phyloP scores from a whole-genome alignment of 768 basidiomycete genomes.

The Trametes cubensis region DNA sequence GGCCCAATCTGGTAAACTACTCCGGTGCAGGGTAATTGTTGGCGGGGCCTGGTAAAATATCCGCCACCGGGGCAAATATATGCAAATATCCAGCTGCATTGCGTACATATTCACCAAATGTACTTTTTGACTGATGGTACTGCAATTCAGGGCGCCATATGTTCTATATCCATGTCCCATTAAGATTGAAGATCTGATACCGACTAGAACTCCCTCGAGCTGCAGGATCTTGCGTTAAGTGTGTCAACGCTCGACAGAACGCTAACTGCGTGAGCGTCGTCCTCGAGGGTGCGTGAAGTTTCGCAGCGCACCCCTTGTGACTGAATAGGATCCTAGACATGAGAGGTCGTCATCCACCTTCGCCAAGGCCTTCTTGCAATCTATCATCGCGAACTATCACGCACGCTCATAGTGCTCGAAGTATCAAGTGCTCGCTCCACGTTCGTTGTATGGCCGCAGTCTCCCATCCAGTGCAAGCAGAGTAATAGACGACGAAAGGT shows the following conservation, averaged over 20 bases:
- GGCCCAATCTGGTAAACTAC: too few relatives aligned
- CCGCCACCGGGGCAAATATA: too few relatives aligned
- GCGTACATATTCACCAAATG: too few relatives aligned
- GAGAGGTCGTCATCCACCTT: neutral
- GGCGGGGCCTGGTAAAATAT: too few relatives aligned
- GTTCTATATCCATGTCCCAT: neutral
- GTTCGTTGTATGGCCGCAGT: conserved; percentile 2
- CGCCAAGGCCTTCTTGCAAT: neutral
- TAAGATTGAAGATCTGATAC: conserved; percentile 10
- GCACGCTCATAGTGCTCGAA: neutral
- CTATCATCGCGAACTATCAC: neutral
- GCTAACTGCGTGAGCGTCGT: neutral
- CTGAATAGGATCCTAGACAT: too few relatives aligned
- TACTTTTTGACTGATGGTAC: too few relatives aligned
- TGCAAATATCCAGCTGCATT: too few relatives aligned
- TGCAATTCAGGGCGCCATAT: neutral
- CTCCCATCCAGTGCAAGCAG: neutral
- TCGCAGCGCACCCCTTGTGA: neutral
- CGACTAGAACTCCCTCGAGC: conserved; percentile 2
- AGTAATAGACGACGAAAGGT: neutral
- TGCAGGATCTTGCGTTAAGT: conserved; percentile 5
- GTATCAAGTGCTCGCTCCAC: neutral
- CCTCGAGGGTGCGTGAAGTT: conserved; percentile 4
- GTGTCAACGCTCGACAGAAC: neutral
- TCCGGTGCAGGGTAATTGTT: too few relatives aligned